Evolutionary conservation across 2,329 filamentous ascomycete species (phyloP).

Genomic region (Fusarium sp.): DNA sequence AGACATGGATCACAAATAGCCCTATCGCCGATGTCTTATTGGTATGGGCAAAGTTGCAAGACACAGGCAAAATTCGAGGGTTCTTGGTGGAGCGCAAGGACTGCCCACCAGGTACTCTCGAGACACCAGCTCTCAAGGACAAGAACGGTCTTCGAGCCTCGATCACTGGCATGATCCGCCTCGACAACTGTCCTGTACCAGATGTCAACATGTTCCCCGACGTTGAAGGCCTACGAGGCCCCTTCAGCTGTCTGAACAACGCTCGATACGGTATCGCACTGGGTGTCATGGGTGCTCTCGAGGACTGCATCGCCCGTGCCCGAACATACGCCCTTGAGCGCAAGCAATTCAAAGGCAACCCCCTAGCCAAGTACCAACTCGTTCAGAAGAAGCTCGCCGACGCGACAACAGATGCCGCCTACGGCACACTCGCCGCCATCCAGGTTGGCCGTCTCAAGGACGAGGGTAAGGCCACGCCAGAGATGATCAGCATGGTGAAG

Average conservation of each 20-base stretch:
- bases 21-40: slow-evolving; percentile 86
- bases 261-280: slow-evolving; percentile 94
- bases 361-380: slow-evolving; percentile 93
- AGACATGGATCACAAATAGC: slow-evolving; percentile 97
- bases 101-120: slow-evolving; percentile 87
- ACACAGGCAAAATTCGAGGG: slow-evolving; percentile 91
- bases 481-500: slow-evolving; percentile 98
- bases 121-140: slow-evolving; percentile 91
- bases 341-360: slow-evolving; percentile 96
- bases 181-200: slow-evolving; percentile 89
- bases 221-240: slow-evolving; percentile 85
- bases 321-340: slow-evolving; percentile 90
- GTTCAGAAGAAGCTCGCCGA: slow-evolving; percentile 98
- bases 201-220: slow-evolving; percentile 93
- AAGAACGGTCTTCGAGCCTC: slow-evolving; percentile 95
- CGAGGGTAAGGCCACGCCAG: slow-evolving; percentile 83
- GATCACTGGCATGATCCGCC: slow-evolving; percentile 96
- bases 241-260: slow-evolving; percentile 94
- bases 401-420: slow-evolving; percentile 88
- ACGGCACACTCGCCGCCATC: slow-evolving; percentile 86
- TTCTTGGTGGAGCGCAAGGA: slow-evolving; percentile 88
- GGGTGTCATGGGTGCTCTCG: slow-evolving; percentile 91
- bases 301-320: slow-evolving; percentile 86
- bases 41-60: slow-evolving; percentile 92
- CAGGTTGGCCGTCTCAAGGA: slow-evolving; percentile 96